Base-by-base conservation (phyloP, 1,284 basidiomycete genomes). In the Tetrapyrgos nigripes region DNA sequence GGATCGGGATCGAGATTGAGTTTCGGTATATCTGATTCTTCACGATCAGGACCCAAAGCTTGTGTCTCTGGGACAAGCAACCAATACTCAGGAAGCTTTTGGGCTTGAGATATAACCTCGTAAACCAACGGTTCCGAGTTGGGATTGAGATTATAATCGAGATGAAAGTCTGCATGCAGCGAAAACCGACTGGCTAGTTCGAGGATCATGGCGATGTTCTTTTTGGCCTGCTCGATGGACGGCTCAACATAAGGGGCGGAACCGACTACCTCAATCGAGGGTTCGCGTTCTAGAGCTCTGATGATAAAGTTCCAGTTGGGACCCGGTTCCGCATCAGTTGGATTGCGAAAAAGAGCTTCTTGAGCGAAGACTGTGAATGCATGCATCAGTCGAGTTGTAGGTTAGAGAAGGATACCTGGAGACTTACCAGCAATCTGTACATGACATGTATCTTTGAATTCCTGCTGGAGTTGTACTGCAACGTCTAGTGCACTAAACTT, bases 171-270 rank as follows among this genome's bases (percentile, higher is more conserved):
- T 51, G 79, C 77, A 64, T 84, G 79, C 13, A 82, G 70, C 23
- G 65, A 60, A 53, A 72, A 64, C 29, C 68, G 66, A 51, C 69
- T 65, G 3, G 84, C 83, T 47, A 83, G 73, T 43, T 79, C 73
- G 65, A 88, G 74, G 49, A 87, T 69, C 61, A 82, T 76, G n/a
- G 68, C 67, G 33, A 88, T 83, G 66, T 88, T 89, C 64, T 70
- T 70, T 65, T 79, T 79, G 14, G 83, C 80, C 57, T 81, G 79
- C 27, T 73, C 70, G 23, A 68, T 62, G 19, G 76, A 80, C 44
- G 78, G 76, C 65, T 89, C 86, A 31, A 87, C 84, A 69, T 87
- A 88, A 0, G 85, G 86, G 27, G 86, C 86, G 33, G 85, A 89
- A 27, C 86, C 86, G 31, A 88, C 71, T 26, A 79, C 84, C 28